A percentile compares a stretch with the other conserved stretches of the same genome.
phyloP scores from a whole-genome alignment of 306 rosid species.

The Ziziphus jujuba region DNA sequence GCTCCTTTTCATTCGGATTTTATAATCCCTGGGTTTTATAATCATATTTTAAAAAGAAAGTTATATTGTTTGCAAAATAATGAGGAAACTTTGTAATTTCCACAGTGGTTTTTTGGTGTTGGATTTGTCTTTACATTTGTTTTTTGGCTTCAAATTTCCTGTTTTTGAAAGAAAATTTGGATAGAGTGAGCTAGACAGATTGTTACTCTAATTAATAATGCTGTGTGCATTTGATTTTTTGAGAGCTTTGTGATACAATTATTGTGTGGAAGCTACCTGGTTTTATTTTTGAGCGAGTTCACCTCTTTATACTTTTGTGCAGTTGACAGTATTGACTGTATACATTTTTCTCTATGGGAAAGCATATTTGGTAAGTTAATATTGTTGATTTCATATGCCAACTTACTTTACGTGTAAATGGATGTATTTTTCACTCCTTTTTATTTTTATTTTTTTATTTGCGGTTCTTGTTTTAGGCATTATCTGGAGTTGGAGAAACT shows the following conservation, averaged over 20 bases:
- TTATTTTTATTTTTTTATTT: not conserved
- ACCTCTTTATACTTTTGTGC: slow-evolving; percentile 37
- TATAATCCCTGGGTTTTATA: too few relatives aligned
- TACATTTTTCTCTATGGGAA: slow-evolving; percentile 85
- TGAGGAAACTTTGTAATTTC: too few relatives aligned
- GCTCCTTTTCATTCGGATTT: too few relatives aligned
- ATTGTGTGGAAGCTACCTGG: not conserved
- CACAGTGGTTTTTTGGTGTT: too few relatives aligned
- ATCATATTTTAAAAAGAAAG: too few relatives aligned
- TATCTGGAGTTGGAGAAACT: slow-evolving; percentile 87
- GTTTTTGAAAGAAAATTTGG: too few relatives aligned
- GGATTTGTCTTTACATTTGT: too few relatives aligned
- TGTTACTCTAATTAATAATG: not conserved
- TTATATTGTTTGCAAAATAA: too few relatives aligned
- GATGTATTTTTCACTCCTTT: too few relatives aligned
- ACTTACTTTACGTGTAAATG: not conserved
- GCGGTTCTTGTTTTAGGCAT: slow-evolving; percentile 52
- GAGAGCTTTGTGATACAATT: not conserved
- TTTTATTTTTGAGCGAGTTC: slow-evolving; percentile 23
- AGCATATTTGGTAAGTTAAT: slow-evolving; percentile 70
- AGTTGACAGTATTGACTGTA: slow-evolving; percentile 90
- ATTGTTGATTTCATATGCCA: not conserved
- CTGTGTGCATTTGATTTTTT: not conserved
- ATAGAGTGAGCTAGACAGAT: too few relatives aligned
- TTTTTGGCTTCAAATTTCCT: too few relatives aligned